phyloP scores from a whole-genome alignment of 331 rosid genomes.

The Spiraea crenata region DNA sequence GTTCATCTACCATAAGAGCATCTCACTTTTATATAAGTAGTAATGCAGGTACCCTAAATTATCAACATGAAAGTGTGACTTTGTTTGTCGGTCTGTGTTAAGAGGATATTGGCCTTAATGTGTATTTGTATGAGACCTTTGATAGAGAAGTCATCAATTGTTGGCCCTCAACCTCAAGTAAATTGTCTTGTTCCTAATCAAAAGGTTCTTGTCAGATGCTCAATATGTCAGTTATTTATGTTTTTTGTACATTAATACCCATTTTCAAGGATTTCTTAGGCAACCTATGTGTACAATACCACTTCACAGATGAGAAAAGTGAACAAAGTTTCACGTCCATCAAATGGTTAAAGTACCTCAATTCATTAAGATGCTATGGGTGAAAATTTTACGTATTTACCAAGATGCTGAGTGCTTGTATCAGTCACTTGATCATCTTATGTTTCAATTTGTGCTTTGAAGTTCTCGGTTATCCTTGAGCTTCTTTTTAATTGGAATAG shows the following conservation, averaged over 20 bases:
- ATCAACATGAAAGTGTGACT: neutral
- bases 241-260: neutral
- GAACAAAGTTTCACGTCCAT: neutral
- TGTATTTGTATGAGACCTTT: neutral
- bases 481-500: slow-evolving; percentile 11
- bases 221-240: neutral
- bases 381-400: neutral
- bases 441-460: neutral
- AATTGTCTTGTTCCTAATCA: neutral
- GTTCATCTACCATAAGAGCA: neutral
- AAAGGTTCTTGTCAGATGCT: neutral
- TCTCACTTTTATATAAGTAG: neutral
- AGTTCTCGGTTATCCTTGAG: slow-evolving; percentile 4
- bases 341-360: neutral
- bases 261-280: neutral
- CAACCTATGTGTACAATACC: neutral
- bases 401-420: neutral
- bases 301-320: neutral
- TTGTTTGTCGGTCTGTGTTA: neutral
- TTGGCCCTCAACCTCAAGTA: neutral
- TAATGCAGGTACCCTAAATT: neutral
- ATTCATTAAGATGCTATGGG: slow-evolving; percentile 4
- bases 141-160: neutral
- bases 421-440: neutral
- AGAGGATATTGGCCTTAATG: neutral